Evolutionary conservation across 1,284 basidiomycete genomes (phyloP), one percentile per base, ranked within the genome.

Genomic region (Athelia psychrophila): DNA sequence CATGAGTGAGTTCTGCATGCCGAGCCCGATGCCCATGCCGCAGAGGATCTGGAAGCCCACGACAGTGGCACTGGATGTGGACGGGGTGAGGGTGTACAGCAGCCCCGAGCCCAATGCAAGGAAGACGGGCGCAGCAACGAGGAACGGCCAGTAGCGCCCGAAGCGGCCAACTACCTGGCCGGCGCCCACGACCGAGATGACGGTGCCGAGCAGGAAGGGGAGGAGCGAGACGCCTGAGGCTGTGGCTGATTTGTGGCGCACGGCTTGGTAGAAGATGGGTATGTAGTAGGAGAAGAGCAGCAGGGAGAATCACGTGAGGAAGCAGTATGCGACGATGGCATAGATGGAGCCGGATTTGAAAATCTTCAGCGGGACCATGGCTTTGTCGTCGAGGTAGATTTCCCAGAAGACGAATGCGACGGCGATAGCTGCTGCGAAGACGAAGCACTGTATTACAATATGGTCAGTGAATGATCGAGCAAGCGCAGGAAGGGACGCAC

Each of bases 181-280:
- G 1, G 64, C 61, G 47, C 69, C 50, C 53, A 72, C 70, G 27
- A 71, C 68, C 23, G 60, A 65, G 19, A 73, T 49, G 51, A 73
- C 71, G 24, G 68, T 60, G 20, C 49, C 51, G 24, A 61, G 44
- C 71, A 76, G 71, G 65, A 74, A 75, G 0, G 73, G 69, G 8
- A 77, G 65, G 52, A 77, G 73, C 54, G 72, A 67, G 53, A 79
- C 71, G 30, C 77, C 76, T 1, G 67, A 66, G 44, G 70, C 61
- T 19, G 72, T 71, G 0, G 75, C 67, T 4, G 64, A 58, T 49
- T 65, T 66, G 22, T 58, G 46, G 52, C 65, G 59, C 22, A 70
- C 70, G 40, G 56, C 59, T 56, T 76, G 69, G 55, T 72, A 75
- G 35, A 56, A 57, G 18, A 62, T 55, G 25, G 58, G 58, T 27